Percentiles rank a stretch among this genome's conserved stretches.
phyloP scores from a whole-genome alignment of 2,329 filamentous ascomycete genomes.

The Ceratocystis destructans region DNA sequence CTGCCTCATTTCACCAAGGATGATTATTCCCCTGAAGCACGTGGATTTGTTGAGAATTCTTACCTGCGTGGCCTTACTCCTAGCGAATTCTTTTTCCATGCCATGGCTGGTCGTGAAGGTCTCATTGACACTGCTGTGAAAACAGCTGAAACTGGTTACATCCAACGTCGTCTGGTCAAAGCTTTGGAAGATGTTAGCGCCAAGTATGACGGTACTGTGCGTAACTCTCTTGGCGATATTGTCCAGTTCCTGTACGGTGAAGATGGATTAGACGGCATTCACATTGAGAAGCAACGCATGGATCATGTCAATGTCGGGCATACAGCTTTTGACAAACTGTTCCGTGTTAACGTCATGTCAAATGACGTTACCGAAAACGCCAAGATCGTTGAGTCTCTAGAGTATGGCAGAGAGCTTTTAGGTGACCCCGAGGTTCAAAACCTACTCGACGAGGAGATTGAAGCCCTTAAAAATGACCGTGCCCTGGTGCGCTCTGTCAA shows the following conservation, averaged over 20 bases:
- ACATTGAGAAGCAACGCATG: conserved; percentile 85
- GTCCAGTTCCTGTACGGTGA: conserved; percentile 97
- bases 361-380: conserved; percentile 37
- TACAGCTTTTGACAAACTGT: conserved; percentile 63
- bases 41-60: conserved; percentile 97
- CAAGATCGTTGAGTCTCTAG: conserved; percentile 42
- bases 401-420: conserved; percentile 73
- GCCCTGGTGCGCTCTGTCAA: conserved; percentile 58
- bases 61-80: conserved; percentile 92
- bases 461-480: conserved; percentile 61
- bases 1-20: conserved; percentile 98
- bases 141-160: conserved; percentile 97
- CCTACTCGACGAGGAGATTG: conserved; percentile 78
- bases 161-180: conserved; percentile 95
- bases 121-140: conserved; percentile 98
- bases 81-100: conserved; percentile 98
- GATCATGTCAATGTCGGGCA: conserved; percentile 74
- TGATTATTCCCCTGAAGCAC: conserved; percentile 91
- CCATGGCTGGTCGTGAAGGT: conserved; percentile 99
- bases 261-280: conserved; percentile 83
- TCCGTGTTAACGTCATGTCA: conserved; percentile 77
- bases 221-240: conserved; percentile 91
- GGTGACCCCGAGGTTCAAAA: conserved; percentile 80
- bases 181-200: conserved; percentile 95
- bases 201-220: conserved; percentile 92